A percentile compares a stretch with the other conserved stretches of the same genome.
Conservation (phyloP, 2,329 filamentous ascomycete genomes). For the Cryphonectria nitschkei region DNA sequence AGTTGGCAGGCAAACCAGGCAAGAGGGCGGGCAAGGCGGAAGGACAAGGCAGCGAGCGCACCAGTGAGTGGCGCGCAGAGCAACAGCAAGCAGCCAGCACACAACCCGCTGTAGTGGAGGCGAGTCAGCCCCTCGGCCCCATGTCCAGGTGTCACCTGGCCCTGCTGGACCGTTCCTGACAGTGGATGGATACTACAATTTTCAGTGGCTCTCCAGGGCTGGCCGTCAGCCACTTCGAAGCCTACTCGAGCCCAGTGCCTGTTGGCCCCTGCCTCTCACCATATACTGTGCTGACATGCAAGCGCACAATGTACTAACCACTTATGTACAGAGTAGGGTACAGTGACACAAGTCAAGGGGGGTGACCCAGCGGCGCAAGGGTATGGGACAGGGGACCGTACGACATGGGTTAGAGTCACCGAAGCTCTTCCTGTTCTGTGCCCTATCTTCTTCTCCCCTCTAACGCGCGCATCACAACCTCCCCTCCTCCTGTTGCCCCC, state of each 20-base stretch:
- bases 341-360: neutral
- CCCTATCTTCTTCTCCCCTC: conserved; percentile 6
- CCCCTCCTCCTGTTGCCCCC: conserved; percentile 7
- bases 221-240: neutral
- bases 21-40: neutral
- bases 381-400: neutral
- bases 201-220: neutral
- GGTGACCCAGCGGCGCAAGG: neutral
- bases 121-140: neutral
- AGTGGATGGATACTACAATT: neutral
- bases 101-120: neutral
- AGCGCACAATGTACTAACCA: neutral
- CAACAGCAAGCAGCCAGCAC: neutral
- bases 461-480: neutral
- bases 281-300: neutral
- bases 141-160: conserved; percentile 1
- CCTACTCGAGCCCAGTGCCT: neutral
- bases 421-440: neutral
- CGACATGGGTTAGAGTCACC: neutral
- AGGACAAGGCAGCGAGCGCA: neutral
- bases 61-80: neutral
- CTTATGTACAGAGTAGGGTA: neutral
- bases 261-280: neutral
- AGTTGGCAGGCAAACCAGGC: conserved; percentile 2
- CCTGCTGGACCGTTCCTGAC: conserved; percentile 3